A percentile compares a stretch with the other conserved stretches of the same genome.
These are phyloP conservation scores for Hyphodiscus sp. DNA, from an alignment of 2,329 filamentous ascomycete species.

Conservation along the genomic window DNA sequence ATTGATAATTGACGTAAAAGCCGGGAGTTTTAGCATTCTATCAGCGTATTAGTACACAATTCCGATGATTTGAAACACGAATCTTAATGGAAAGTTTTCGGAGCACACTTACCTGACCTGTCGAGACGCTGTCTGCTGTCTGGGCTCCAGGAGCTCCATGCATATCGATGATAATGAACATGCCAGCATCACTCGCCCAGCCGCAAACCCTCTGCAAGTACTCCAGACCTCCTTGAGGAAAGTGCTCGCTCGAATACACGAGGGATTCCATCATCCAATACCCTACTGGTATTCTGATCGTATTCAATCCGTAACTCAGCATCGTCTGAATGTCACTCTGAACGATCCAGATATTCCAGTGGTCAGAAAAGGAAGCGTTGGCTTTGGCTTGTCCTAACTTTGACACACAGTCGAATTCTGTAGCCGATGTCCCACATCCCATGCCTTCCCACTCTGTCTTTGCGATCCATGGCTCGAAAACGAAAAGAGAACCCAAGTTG, in stretches of 20 bases:
- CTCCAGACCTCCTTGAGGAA: conserved; percentile 37
- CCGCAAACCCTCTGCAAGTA: conserved; percentile 38
- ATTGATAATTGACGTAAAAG: conserved; percentile 51
- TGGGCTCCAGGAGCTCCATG: conserved; percentile 42
- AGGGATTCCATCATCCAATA: conserved; percentile 43
- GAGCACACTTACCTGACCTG: too few relatives aligned
- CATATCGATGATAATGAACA: conserved; percentile 44
- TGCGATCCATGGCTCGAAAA: conserved; percentile 43
- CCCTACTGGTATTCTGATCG: conserved; percentile 42
- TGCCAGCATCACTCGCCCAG: conserved; percentile 36
- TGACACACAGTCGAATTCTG: too few relatives aligned
- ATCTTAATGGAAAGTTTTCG: too few relatives aligned
- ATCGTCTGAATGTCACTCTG: conserved; percentile 38
- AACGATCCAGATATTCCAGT: conserved; percentile 42
- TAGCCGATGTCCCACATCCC: conserved; percentile 33
- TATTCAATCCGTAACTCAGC: conserved; percentile 38
- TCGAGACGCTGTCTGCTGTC: neutral
- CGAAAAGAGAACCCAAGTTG: conserved; percentile 41
- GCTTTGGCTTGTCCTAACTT: conserved; percentile 8
- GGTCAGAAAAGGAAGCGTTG: conserved; percentile 36
- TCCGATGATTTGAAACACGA: too few relatives aligned
- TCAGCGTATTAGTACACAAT: too few relatives aligned
- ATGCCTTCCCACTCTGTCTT: conserved; percentile 34
- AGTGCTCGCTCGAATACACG: conserved; percentile 38
- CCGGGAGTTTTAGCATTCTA: conserved; percentile 29